Evolutionary conservation across 2,329 filamentous ascomycete genomes (phyloP), one percentile per base, ranked within the genome.

Genomic region (Sporothrix protearum): DNA sequence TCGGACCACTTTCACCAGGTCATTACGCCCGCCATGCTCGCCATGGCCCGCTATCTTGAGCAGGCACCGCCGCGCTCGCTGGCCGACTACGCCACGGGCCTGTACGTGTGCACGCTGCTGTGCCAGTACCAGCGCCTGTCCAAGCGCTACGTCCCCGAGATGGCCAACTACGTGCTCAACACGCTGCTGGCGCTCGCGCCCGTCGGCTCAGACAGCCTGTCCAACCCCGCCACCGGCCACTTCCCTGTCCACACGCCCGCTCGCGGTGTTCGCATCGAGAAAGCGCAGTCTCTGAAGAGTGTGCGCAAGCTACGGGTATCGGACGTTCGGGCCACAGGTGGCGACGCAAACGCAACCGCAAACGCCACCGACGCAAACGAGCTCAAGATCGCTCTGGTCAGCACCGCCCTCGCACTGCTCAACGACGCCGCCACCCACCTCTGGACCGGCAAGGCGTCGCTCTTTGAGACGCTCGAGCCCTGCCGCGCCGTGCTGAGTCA

Each of bases 1-100:
- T 97, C 94, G 0, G 96, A 99, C 80, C 94, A 98, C 81, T 99
- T 98, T 81, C 96, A 99, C 77, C 91, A 96, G 76, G 93, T 98
- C 47, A 91, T 93, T 53, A 99, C 96, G 1, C 96, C 96, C 1
- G 92, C 95, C 0, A 91, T 93, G 81, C 88, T 97, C 5, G 87
- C 90, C n/a, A 92, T 98, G 80, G 88, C 87, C 14, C 89, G 93
- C 70, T 97, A 92, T 80, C 85, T 99, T 33, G 93, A 91, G 1
- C 89, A 97, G 76, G 93, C 89, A 71, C 85, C 90, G 0, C 89
- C 93, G 0, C 84, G 87, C 57, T 84, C 82, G 8, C 80, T 93
- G 3, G 82, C 85, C 8, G 92, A 96, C 75, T 87, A 92, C 73
- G 87, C 88, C 3, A 89, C 85, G 2, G 96, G 96, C 12, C 87